Conservation (phyloP, 1,284 basidiomycete genomes). For the Cerrena zonata region DNA sequence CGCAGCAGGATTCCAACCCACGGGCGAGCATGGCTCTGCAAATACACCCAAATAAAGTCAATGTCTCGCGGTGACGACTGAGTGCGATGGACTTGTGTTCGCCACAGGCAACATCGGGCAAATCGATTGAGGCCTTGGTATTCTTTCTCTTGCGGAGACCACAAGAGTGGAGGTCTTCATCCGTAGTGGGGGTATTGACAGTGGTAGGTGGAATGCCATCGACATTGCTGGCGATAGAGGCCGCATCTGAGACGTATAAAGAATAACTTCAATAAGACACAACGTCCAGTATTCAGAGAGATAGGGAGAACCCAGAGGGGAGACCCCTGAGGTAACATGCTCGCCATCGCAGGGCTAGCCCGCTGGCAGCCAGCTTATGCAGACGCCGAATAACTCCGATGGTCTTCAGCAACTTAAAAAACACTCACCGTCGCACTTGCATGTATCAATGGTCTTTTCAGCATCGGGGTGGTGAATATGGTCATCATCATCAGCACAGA, state of each 20-base stretch:
- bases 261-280: too few species aligned
- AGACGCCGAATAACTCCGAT: too few species aligned
- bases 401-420: background rate
- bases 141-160: conserved; percentile 20
- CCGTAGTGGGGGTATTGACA: background rate
- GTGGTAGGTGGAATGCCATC: background rate
- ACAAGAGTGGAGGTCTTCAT: conserved; percentile 6
- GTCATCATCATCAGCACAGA: conserved; percentile 26
- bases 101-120: conserved; percentile 21
- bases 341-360: too few species aligned
- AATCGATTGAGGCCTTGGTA: background rate
- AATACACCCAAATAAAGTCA: conserved; percentile 27
- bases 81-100: conserved; percentile 25
- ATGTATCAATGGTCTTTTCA: conserved; percentile 6
- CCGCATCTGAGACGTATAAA: too few species aligned
- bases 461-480: conserved; percentile 18
- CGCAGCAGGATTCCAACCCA: conserved; percentile 25
- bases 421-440: conserved; percentile 11
- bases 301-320: too few species aligned
- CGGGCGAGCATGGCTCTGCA: conserved; percentile 26
- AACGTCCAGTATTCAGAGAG: too few species aligned
- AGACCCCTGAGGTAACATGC: too few species aligned
- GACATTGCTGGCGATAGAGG: too few species aligned
- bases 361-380: too few species aligned
- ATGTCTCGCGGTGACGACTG: conserved; percentile 24